Evolutionary conservation across 169 alveolate genomes (phyloP), one percentile per base, ranked within the genome.

Genomic region (Plasmodium billcollinsi): DNA sequence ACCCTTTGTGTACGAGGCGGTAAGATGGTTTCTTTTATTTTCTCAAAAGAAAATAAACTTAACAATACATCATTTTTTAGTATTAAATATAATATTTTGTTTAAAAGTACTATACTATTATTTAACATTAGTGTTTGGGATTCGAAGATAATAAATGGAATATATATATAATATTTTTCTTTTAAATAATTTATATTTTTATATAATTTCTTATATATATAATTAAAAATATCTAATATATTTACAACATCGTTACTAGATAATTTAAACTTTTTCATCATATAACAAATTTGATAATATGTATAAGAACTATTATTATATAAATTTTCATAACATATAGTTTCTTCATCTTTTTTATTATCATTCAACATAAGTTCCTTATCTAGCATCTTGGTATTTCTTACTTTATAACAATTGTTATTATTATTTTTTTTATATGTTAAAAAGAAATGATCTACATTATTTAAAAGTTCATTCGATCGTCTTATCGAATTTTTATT

Each of bases 91-190:
- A 78, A 18, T 3, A 78, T 78, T 66, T 26, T 63, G 29, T 78
- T 78, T 14, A 78, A 59, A 29, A 78, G 29, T 18, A 78, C n/a
- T 21, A 65, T 70, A 56, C 89, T 50, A 66, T 29, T 78, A 39
- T 47, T 78, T 21, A 78, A 52, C 49, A 78, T 33, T 47, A 78
- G 52, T 24, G 89, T 78, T 29, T 78, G 89, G 3, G 89, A 78
- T 50, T 78, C 89, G 14, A 78, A 78, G 4, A 78, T 78, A 21
- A 78, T 78, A 12, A 78, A 78, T 12, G 89, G 89, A 12, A 78
- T 78, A 59, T 78, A 78, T 67, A 78, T 54, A 58, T 78, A 78
- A 78, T 78, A 78, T 66, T 78, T 78, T 20, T 78, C 89, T 43
- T 78, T 67, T 21, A 78, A 58, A 52, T 29, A 78, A 24, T 26